These are phyloP conservation scores for Claviceps digitariae DNA, from an alignment of 2,329 filamentous ascomycete species.

Conservation along the genomic window DNA sequence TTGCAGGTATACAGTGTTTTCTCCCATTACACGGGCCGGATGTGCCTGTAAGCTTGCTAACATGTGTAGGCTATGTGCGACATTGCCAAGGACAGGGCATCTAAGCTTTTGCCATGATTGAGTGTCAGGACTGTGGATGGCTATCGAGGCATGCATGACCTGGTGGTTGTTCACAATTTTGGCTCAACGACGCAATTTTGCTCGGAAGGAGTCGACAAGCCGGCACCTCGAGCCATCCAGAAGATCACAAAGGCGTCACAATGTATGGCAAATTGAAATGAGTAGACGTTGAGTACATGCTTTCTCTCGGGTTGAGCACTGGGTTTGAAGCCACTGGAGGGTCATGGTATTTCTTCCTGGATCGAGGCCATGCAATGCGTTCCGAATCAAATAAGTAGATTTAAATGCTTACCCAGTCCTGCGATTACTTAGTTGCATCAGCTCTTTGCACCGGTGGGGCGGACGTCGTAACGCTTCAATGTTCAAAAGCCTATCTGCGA, in stretches of 20 bases:
- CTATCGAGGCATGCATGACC: not conserved
- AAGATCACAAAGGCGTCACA: not conserved
- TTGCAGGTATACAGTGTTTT: slow-evolving; percentile 45
- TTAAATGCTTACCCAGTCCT: not conserved
- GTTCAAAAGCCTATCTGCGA: no score
- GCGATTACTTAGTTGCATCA: not conserved
- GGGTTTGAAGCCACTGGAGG: not conserved
- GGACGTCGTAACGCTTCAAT: not conserved
- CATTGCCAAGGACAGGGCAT: slow-evolving; percentile 69
- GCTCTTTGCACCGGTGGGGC: not conserved
- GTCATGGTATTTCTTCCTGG: not conserved
- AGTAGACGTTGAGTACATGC: not conserved
- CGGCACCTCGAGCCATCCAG: no score
- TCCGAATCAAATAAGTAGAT: not conserved
- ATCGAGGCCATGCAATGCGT: not conserved
- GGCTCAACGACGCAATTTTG: not conserved
- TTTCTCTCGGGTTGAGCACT: not conserved
- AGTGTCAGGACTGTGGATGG: not conserved
- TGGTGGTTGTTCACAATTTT: not conserved
- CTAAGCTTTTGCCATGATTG: slow-evolving; percentile 34
- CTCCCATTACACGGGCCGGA: not conserved
- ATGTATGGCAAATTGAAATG: not conserved
- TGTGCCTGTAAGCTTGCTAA: slow-evolving; percentile 8
- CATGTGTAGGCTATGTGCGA: slow-evolving; percentile 67
- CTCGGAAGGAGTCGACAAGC: not conserved